Conservation (phyloP, 495 filamentous ascomycete species). For the Penicillium dipodomyicola region DNA sequence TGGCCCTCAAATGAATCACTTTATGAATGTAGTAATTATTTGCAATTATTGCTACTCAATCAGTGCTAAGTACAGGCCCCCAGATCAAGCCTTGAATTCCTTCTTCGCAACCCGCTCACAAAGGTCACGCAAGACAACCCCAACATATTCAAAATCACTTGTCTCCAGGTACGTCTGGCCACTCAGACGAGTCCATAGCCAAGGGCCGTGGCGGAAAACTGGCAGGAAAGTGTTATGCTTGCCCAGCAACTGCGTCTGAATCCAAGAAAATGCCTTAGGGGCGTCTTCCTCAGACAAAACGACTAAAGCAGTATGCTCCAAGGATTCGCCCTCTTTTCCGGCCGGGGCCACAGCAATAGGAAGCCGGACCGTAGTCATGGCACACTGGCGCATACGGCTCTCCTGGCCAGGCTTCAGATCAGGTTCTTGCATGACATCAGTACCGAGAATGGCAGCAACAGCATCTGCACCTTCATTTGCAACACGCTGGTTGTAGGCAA, state of each 20-base stretch:
- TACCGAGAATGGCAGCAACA: conserved; percentile 62
- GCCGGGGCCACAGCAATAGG: conserved; percentile 52
- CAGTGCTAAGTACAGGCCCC: too few species aligned
- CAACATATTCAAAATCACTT: conserved; percentile 75
- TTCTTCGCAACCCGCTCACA: conserved; percentile 57
- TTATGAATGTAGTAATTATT: neutral
- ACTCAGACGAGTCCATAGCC: conserved; percentile 69
- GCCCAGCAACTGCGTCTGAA: conserved; percentile 51
- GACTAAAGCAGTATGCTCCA: conserved; percentile 12
- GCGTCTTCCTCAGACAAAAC: conserved; percentile 37
- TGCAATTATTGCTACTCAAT: neutral
- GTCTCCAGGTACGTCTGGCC: conserved; percentile 78
- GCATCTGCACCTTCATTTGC: conserved; percentile 57
- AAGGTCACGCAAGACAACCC: conserved; percentile 55
- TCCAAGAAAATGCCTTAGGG: conserved; percentile 49
- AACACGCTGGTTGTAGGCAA: conserved; percentile 54
- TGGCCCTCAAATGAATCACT: neutral
- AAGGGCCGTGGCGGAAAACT: conserved; percentile 55
- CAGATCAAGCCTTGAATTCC: conserved; percentile 36
- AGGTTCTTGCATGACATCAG: conserved; percentile 58
- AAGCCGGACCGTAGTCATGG: conserved; percentile 69
- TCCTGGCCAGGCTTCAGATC: conserved; percentile 47
- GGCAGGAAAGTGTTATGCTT: conserved; percentile 71
- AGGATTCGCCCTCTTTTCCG: neutral
- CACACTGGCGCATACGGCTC: conserved; percentile 48